Conservation (phyloP, 2,329 filamentous ascomycete genomes). For the Xylariaceae sp. region DNA sequence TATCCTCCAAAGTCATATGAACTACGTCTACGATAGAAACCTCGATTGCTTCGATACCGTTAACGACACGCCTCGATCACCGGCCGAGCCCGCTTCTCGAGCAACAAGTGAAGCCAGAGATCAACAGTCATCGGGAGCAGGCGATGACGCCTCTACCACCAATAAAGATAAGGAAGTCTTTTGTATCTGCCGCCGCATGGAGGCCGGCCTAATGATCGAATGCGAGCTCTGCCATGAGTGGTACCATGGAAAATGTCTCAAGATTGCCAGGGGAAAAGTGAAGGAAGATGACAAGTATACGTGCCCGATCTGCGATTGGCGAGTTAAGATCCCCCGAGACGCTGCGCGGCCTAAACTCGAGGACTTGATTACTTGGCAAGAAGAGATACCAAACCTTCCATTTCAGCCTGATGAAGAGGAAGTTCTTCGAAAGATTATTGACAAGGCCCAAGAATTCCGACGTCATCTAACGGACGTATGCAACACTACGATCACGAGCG, state of each 20-base stretch:
- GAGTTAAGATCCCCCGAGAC: constrained; percentile 93
- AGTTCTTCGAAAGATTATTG: constrained; percentile 76
- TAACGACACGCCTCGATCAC: constrained; percentile 77
- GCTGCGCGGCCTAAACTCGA: constrained; percentile 92
- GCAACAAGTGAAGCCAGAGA: constrained; percentile 57
- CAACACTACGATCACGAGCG: constrained; percentile 72
- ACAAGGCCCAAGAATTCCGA: constrained; percentile 77
- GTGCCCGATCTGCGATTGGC: constrained; percentile 96
- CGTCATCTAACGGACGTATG: constrained; percentile 76
- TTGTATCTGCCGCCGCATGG: constrained; percentile 88
- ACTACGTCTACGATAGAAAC: constrained; percentile 86
- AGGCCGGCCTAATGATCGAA: constrained; percentile 99
- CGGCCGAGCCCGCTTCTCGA: constrained; percentile 85
- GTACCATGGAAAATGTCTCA: constrained; percentile 98
- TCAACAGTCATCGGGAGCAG: constrained; percentile 40
- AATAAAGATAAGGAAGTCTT: constrained; percentile 65
- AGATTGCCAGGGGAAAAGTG: constrained; percentile 94
- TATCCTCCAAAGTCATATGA: constrained; percentile 91
- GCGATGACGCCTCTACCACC: constrained; percentile 53
- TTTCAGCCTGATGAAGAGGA: constrained; percentile 97
- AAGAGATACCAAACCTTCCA: constrained; percentile 72
- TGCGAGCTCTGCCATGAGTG: constrained; percentile 98
- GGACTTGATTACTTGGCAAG: constrained; percentile 76
- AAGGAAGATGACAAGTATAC: constrained; percentile 99
- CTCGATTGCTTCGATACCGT: constrained; percentile 84